A percentile compares a stretch with the other conserved stretches of the same genome.
phyloP scores from a whole-genome alignment of 371 early-diverging fungal species.

The Saksenaea vasiformis region DNA sequence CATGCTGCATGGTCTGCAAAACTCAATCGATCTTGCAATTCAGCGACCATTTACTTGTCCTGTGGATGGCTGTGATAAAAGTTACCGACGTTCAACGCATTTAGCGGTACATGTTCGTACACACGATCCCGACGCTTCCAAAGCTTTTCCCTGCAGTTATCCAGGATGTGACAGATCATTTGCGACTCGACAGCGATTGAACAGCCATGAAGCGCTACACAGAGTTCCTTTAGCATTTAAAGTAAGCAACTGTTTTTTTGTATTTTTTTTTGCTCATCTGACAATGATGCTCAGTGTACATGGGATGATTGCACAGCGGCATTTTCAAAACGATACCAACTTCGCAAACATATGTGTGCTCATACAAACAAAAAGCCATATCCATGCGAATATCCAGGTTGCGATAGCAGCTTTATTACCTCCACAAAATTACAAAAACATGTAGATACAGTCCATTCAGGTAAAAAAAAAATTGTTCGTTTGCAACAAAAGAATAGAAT shows the following conservation, averaged over 20 bases:
- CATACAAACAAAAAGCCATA: conserved; percentile 51
- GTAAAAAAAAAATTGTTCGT: conserved; percentile 33
- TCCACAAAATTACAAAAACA: conserved; percentile 60
- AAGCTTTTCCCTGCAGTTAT: conserved; percentile 39
- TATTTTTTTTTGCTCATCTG: too few species aligned
- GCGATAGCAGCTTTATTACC: conserved; percentile 52
- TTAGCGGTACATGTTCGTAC: conserved; percentile 57
- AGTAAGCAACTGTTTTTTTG: conserved; percentile 31
- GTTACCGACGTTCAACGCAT: conserved; percentile 57
- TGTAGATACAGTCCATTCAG: conserved; percentile 45
- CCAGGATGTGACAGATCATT: conserved; percentile 40
- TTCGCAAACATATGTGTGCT: conserved; percentile 53
- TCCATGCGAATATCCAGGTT: conserved; percentile 46
- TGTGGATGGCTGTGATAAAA: conserved; percentile 54
- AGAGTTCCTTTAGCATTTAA: conserved; percentile 34
- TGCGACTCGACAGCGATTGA: conserved; percentile 43
- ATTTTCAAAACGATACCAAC: conserved; percentile 57
- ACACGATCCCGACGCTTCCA: conserved; percentile 47
- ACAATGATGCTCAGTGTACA: conserved; percentile 41
- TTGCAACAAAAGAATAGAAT: not conserved
- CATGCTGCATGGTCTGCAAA: not conserved
- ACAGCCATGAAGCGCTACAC: conserved; percentile 51
- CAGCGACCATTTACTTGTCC: conserved; percentile 62
- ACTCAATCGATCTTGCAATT: not conserved
- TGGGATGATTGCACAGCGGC: conserved; percentile 54